phyloP scores from a whole-genome alignment of 208 protist species.

The Naegleria gruberi region DNA sequence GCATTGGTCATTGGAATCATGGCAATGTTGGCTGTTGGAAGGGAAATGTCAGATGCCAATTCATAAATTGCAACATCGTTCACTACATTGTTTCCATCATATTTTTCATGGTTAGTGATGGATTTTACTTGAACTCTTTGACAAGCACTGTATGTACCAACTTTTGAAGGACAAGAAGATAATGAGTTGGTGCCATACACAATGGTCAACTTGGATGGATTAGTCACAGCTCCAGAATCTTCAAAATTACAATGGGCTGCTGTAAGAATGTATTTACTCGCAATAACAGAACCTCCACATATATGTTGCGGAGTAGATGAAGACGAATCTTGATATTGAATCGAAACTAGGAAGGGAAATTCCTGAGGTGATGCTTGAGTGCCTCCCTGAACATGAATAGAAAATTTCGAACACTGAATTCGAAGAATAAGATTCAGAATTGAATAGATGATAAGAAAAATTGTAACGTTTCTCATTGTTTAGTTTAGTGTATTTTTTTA shows the following conservation, averaged over 20 bases:
- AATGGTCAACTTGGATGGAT: not conserved
- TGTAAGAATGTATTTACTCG: not conserved
- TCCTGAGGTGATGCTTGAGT: not conserved
- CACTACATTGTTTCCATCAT: not conserved
- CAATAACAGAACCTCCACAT: not conserved
- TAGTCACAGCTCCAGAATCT: not conserved
- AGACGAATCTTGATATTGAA: not conserved
- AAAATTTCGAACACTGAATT: too few species aligned
- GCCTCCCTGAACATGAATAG: not conserved
- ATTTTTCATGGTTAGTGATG: not conserved
- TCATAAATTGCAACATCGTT: not conserved
- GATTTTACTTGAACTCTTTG: not conserved
- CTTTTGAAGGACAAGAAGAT: not conserved
- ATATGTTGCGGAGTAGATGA: not conserved
- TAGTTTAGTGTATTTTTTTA: too few species aligned
- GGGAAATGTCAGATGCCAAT: not conserved
- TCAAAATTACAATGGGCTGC: not conserved
- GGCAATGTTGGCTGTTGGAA: not conserved
- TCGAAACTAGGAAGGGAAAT: not conserved
- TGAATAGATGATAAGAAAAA: too few species aligned
- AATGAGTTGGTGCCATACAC: not conserved
- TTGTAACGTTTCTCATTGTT: too few species aligned
- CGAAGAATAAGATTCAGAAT: too few species aligned
- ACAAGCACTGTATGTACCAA: not conserved
- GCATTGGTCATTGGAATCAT: not conserved